These are phyloP conservation scores for Spencermartinsiella ligniputridi DNA, from an alignment of 1,139 yeast species.

Conservation along the genomic window DNA sequence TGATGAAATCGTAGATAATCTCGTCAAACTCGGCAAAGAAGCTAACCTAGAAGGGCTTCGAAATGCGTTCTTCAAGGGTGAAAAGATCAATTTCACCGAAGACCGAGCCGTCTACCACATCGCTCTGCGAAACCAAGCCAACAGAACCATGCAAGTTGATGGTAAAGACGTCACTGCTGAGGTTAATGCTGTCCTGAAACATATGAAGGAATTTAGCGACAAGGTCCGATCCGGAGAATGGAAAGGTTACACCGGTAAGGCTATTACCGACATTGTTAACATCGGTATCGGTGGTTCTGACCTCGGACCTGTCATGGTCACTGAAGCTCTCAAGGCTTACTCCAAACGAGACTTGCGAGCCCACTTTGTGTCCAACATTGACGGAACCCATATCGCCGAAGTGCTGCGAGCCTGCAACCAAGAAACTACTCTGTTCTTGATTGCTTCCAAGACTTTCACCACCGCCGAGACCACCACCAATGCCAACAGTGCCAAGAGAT, in stretches of 20 bases:
- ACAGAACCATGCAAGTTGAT: conserved; percentile 80
- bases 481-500: conserved; percentile 88
- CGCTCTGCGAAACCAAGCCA: conserved; percentile 88
- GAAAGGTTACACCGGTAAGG: conserved; percentile 96
- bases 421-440: conserved; percentile 88
- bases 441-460: conserved; percentile 98
- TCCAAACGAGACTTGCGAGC: conserved; percentile 69
- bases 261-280: conserved; percentile 89
- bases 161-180: conserved; percentile 85
- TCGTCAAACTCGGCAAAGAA: conserved; percentile 80
- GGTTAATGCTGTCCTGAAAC: conserved; percentile 84
- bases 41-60: conserved; percentile 84
- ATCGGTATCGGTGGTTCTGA: conserved; percentile 99
- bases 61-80: conserved; percentile 88
- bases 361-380: conserved; percentile 96
- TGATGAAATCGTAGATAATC: conserved; percentile 66
- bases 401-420: conserved; percentile 70
- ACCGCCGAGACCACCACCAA: conserved; percentile 97
- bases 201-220: conserved; percentile 93
- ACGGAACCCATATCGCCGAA: conserved; percentile 96
- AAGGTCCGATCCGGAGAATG: conserved; percentile 86
- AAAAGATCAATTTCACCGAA: conserved; percentile 91
- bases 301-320: conserved; percentile 98
- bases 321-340: conserved; percentile 93
- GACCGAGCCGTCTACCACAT: conserved; percentile 95